Conservation (phyloP, 208 protist species). For the Herpetomonas tarakana region DNA sequence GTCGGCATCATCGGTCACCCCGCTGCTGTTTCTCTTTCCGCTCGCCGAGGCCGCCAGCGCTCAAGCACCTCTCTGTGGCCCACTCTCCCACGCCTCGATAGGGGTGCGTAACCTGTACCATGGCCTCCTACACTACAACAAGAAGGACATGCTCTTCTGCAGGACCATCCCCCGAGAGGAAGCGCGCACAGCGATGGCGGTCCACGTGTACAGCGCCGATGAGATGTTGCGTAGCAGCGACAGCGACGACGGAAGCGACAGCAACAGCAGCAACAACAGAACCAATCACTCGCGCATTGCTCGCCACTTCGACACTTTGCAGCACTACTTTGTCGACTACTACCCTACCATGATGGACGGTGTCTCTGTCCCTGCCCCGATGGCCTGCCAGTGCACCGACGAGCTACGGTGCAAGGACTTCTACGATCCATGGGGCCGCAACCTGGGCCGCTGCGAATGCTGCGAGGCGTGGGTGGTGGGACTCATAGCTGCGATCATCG, state of each 20-base stretch:
- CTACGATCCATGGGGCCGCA: conserved; percentile 27
- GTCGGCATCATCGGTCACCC: too few relatives aligned
- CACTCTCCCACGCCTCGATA: too few relatives aligned
- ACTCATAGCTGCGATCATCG: conserved; percentile 27
- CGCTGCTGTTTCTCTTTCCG: too few relatives aligned
- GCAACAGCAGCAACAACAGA: too few relatives aligned
- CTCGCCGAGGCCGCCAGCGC: too few relatives aligned
- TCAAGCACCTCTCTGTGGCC: too few relatives aligned
- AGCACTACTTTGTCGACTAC: too few relatives aligned
- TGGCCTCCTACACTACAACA: not conserved
- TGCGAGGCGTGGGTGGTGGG: conserved; percentile 50
- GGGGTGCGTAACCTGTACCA: not conserved
- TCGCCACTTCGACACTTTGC: not conserved
- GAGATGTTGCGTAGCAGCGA: too few relatives aligned
- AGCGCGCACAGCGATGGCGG: not conserved
- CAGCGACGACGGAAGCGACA: too few relatives aligned
- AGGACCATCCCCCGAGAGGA: not conserved
- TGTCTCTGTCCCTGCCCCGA: conserved; percentile 10
- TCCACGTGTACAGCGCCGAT: too few relatives aligned
- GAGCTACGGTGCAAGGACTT: conserved; percentile 16
- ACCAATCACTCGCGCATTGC: not conserved
- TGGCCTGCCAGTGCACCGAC: conserved; percentile 25
- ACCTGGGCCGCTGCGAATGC: conserved; percentile 69
- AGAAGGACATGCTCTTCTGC: not conserved
- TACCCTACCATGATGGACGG: too few relatives aligned